Evolutionary conservation across 441 rosid species (phyloP), one percentile per base, ranked within the genome.

Genomic region (Populus hybrid): DNA sequence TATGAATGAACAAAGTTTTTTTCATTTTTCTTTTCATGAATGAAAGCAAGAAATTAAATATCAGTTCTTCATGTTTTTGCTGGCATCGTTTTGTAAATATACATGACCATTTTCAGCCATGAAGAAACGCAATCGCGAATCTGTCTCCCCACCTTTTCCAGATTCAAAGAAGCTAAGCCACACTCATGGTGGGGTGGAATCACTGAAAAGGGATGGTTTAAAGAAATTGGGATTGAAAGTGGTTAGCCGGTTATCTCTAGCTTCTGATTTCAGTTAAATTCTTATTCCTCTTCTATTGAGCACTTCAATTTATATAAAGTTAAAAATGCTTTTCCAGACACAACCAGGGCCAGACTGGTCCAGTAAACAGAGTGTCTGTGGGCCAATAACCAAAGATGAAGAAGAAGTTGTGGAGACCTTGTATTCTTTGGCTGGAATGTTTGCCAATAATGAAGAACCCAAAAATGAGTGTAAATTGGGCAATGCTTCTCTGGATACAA

Each of bases 381-480:
- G 95, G 71, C 79, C 91, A 53, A 93, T 93, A 83, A 86, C 98
- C 18, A 93, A 95, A 83, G 98, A 95, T 77, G 98, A 95, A 88
- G 91, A 91, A 85, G 98, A 93, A 87, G 99, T 91, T 72, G 98
- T 81, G 21, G 97, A 93, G 85, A 87, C 98, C 36, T 81, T 95
- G 75, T 91, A 81, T 83, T 88, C 94, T 75, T 84, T 95, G 88
- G 99, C 99, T 7, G 91, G 87, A 81, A 87, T 91, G 94, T 87
- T 91, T 82, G 83, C 85, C 10, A 83, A 84, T 82, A 42, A 73
- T 82, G 80, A 65, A 70, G 80, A 65, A 70, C 34, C 82, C 34
- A 26, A 71, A 67, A 76, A 69, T 75, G 80, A 77, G 70, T 79
- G 23, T 79, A 78, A 79, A 75, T 69, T 57, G 67, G 85, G 74